Base-by-base conservation (phyloP, 257 asterid species). In the Jacaranda copaia region DNA sequence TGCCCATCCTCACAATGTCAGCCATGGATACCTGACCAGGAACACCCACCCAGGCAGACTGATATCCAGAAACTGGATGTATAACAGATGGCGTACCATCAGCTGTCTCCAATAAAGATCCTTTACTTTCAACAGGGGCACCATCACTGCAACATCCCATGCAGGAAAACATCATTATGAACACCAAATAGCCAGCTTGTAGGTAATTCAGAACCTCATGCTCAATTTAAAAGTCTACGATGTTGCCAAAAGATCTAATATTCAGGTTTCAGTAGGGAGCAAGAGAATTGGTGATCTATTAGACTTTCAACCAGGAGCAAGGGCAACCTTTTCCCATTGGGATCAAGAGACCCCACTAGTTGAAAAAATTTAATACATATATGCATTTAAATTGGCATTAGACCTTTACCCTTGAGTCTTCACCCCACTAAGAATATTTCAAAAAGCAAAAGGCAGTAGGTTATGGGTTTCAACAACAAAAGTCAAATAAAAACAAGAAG, bases 1-100 rank as follows among this genome's bases (percentile, higher is more conserved):
- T 90, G 48, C 97, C 98, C 98, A 90, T 93, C 91, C 92, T 93
- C 88, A 93, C 97, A 81, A 93, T 88, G 86, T 92, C 97, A 73
- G 97, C 97, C 98, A 81, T 93, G 92, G 83, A 79, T 76, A 76
- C 89, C 91, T 82, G 86, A 69, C 86, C 86, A 70, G 86, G 72
- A 6, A 68, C 84, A 40, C 80, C 81, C 35, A 1, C 70, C 94
- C 96, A 91, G 77, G 93, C 78, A 82, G 90, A 68, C 69, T 87
- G 96, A 80, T 85, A 77, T 74, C 86, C 92, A 60, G 91, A 71
- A 74, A 88, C 76, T 70, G 84, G 80, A 73, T 87, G 92, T 56
- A 78, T 74, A 69, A 72, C 83, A 66, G 90, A 83, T 76, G 84
- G 81, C 49, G 62, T 59, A 58, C 75, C 85, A 83, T 87, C 91